Percentiles rank a stretch among this genome's conserved stretches.
These are phyloP conservation scores for Pyrenophora seminiperda DNA, from an alignment of 2,329 filamentous ascomycete genomes.

Conservation along the genomic window DNA sequence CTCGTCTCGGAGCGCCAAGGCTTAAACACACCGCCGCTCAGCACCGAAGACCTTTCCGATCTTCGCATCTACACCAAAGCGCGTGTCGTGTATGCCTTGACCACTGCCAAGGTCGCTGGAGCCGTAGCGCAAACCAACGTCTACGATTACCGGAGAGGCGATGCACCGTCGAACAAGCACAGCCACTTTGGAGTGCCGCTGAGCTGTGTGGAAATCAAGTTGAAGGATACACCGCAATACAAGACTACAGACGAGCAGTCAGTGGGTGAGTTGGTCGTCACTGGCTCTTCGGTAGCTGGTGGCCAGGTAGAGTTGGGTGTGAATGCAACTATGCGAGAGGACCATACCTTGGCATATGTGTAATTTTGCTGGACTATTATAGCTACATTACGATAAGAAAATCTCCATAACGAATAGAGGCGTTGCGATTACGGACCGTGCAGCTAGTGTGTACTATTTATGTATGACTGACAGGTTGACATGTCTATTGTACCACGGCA, in stretches of 20 bases:
- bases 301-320: slow-evolving; percentile 68
- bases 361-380: slow-evolving; percentile 16
- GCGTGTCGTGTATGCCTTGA: slow-evolving; percentile 82
- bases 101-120: slow-evolving; percentile 81
- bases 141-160: slow-evolving; percentile 77
- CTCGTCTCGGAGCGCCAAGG: slow-evolving; percentile 77
- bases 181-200: slow-evolving; percentile 83
- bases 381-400: not conserved
- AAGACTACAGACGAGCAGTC: slow-evolving; percentile 65
- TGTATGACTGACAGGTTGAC: no score
- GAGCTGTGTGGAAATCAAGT: slow-evolving; percentile 76
- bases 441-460: no score
- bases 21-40: slow-evolving; percentile 65
- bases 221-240: slow-evolving; percentile 65
- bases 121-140: slow-evolving; percentile 85
- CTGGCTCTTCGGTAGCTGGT: slow-evolving; percentile 74
- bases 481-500: no score
- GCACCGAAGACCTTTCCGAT: slow-evolving; percentile 74
- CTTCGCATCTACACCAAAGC: slow-evolving; percentile 80
- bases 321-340: slow-evolving; percentile 68
- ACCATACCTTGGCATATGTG: slow-evolving; percentile 70
- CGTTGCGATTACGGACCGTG: not conserved
- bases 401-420: not conserved
- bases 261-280: slow-evolving; percentile 67
- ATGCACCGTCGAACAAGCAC: slow-evolving; percentile 47